Conservation (phyloP, 768 basidiomycete genomes). For the Pholiota molesta region DNA sequence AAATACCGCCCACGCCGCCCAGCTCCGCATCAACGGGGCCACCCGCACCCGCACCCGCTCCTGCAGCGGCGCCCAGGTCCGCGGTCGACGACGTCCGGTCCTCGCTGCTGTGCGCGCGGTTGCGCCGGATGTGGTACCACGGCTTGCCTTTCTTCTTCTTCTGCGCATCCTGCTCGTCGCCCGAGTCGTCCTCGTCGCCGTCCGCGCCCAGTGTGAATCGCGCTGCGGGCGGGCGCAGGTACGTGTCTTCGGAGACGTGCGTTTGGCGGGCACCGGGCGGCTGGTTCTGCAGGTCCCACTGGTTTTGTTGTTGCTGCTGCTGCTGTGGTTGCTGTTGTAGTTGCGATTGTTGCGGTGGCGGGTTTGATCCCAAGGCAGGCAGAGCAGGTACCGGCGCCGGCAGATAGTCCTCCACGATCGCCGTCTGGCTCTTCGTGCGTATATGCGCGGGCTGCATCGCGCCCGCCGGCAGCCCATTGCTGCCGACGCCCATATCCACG, state of each 20-base stretch:
- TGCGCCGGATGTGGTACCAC: constrained; percentile 70
- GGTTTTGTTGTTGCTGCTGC: constrained; percentile 18
- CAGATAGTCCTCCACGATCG: constrained; percentile 70
- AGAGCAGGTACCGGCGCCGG: constrained; percentile 11
- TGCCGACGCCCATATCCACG: constrained; percentile 17
- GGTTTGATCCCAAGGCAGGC: background rate
- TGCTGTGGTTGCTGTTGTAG: constrained; percentile 7
- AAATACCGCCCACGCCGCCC: constrained; percentile 31
- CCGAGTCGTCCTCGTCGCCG: constrained; percentile 42
- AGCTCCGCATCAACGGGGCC: constrained; percentile 37
- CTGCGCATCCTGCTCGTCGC: constrained; percentile 40
- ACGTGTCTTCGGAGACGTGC: constrained; percentile 29
- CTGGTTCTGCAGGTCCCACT: constrained; percentile 9
- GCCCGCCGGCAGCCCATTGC: constrained; percentile 51
- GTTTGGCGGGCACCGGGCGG: constrained; percentile 17
- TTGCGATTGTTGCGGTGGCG: background rate
- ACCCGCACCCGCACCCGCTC: constrained; percentile 15
- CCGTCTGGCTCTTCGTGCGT: constrained; percentile 82
- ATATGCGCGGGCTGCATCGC: constrained; percentile 69
- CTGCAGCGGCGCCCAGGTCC: constrained; percentile 8
- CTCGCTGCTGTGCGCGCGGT: constrained; percentile 63
- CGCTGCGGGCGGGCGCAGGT: constrained; percentile 22
- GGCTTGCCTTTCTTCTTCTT: constrained; percentile 56
- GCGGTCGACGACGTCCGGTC: constrained; percentile 36
- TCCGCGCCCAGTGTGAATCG: constrained; percentile 29